Evolutionary conservation across 306 rosid species (phyloP).

Genomic region (Lathyrus oleraceus): DNA sequence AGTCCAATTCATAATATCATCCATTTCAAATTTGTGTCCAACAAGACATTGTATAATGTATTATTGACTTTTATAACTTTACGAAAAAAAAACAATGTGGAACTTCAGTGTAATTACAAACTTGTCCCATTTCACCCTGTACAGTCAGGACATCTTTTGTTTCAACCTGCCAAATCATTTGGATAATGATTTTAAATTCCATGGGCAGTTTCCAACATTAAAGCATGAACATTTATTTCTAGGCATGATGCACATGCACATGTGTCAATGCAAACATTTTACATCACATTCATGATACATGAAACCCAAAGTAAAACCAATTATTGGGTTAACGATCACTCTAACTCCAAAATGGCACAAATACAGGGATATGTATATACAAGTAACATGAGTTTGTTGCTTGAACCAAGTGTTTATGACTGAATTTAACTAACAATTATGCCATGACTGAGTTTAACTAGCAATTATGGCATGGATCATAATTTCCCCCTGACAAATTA

Average conservation of each 20-base stretch:
- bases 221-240: conserved; percentile 1
- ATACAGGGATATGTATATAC: not conserved
- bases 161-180: conserved; percentile 47
- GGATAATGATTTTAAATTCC: conserved; percentile 12
- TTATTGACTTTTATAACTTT: no score
- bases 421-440: no score
- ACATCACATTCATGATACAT: not conserved
- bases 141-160: conserved; percentile 42
- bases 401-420: not conserved
- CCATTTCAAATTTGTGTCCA: no score
- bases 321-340: not conserved
- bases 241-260: not conserved
- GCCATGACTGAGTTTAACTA: not conserved
- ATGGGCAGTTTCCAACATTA: conserved; percentile 11
- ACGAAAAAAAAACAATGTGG: no score
- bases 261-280: no score
- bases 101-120: no score
- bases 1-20: no score
- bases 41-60: no score
- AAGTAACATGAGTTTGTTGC: not conserved
- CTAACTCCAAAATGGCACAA: not conserved
- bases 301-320: not conserved
- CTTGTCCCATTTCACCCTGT: no score
- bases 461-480: not conserved
- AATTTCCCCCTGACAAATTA: not conserved